Base-by-base conservation (phyloP, 805 yeast species). In the Candida nemodendra region DNA sequence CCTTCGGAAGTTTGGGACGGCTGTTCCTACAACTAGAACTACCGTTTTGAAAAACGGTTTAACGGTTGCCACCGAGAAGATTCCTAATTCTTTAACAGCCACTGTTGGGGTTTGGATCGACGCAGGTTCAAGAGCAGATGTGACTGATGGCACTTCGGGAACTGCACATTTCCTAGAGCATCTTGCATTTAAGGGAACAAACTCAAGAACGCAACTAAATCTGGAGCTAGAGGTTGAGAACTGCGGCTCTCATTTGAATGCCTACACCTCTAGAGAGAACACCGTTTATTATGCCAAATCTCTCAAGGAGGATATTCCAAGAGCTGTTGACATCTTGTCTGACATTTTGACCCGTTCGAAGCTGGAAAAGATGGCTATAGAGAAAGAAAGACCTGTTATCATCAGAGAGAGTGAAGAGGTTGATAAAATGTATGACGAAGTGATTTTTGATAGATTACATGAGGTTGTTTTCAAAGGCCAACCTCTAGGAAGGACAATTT, bases 71-170 rank as follows among this genome's bases (percentile, higher is more conserved):
- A 76, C 95, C 31, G 98, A 93, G 60, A 57, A 72, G 30, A 78
- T 85, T 59, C 98, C 98, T 9, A 81, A 84, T 45, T 81, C 95
- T 6, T 74, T 83, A 51, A 89, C 97, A 30, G 98, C 99, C 44
- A 93, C 99, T 2, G 96, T 93, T 11, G 99, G 98, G 2, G 91
- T 93, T 38, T 95, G 96, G 91, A 89, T 93, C 45, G 96, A 93
- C 65, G 96, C 99, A 27, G 99, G 99, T 2, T 90, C 97, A 3
- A 74, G 99, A 45, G 98, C 98, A 3, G 99, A 93, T 64, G 83
- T 79, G 54, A 71, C 71, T 31, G 79, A 85, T 54, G 74, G 74
- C 56, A 89, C 89, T 52, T 72, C 79, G 36, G 99, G 99, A 32
- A 90, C 98, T 6, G 99, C 99, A 0, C 99, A 93, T 66, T 93